Conservation (phyloP, 139 green algal genomes). For the Deuterostichococcus epilithicus region DNA sequence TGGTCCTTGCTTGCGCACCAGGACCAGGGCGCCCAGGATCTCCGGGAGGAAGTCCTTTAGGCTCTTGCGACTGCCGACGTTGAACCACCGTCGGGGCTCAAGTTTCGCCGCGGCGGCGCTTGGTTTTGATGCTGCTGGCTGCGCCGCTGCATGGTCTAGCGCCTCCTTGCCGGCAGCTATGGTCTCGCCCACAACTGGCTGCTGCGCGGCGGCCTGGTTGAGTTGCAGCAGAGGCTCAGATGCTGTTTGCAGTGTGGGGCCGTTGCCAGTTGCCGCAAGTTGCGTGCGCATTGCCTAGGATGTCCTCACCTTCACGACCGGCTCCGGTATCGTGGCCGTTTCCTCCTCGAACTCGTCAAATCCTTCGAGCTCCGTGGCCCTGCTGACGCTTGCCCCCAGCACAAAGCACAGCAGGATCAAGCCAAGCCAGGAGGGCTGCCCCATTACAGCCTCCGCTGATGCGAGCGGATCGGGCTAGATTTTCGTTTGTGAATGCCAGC, state of each 20-base stretch:
- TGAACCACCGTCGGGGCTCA: background rate
- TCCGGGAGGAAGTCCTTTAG: background rate
- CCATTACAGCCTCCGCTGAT: too few species aligned
- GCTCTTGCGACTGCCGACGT: background rate
- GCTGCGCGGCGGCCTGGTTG: background rate
- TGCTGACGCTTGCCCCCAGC: background rate
- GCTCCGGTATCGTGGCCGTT: background rate
- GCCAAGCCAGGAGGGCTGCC: background rate
- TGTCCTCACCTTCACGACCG: background rate
- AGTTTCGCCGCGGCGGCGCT: background rate
- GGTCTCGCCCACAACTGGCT: background rate
- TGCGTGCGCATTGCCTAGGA: too few species aligned
- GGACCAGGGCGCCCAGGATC: background rate
- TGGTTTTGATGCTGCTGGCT: too few species aligned
- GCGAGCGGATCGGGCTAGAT: too few species aligned
- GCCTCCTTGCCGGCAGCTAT: background rate
- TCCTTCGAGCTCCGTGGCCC: background rate
- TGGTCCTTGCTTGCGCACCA: too few species aligned
- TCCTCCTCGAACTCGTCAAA: background rate
- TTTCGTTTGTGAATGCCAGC: too few species aligned
- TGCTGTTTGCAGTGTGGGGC: too few species aligned
- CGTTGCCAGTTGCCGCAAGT: too few species aligned
- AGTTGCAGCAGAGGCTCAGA: too few species aligned
- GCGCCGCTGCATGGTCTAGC: background rate
- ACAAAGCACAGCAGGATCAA: background rate